These are phyloP conservation scores for Dioscorea alata DNA, from an alignment of 106 monocot species.

Conservation along the genomic window DNA sequence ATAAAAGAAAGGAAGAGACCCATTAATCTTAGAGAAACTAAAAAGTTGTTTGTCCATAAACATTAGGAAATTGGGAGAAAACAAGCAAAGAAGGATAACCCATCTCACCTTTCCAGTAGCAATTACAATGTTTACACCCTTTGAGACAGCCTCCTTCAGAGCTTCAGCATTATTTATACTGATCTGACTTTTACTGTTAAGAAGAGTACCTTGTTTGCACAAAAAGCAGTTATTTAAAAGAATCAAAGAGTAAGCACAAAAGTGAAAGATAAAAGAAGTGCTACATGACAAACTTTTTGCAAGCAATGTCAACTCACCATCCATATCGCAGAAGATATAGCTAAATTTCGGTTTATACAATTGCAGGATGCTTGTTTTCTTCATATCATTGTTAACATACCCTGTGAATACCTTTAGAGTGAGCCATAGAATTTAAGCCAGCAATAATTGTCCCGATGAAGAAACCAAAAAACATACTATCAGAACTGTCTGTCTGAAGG, in stretches of 20 bases:
- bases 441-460: background rate
- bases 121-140: slow-evolving; percentile 77
- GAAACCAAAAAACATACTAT: slow-evolving; percentile 35
- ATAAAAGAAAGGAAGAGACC: too few relatives aligned
- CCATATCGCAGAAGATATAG: slow-evolving; percentile 97
- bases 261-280: background rate
- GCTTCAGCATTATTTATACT: slow-evolving; percentile 63
- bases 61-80: background rate
- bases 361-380: slow-evolving; percentile 40
- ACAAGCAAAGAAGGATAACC: background rate
- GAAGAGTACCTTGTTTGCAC: slow-evolving; percentile 67
- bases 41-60: too few relatives aligned
- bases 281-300: background rate
- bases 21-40: too few relatives aligned
- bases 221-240: background rate
- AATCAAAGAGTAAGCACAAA: background rate
- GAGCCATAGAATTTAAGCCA: slow-evolving; percentile 11
- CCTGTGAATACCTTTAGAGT: slow-evolving; percentile 57
- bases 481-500: slow-evolving; percentile 19
- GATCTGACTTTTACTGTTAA: slow-evolving; percentile 88
- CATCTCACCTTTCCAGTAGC: slow-evolving; percentile 90
- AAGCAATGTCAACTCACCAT: slow-evolving; percentile 47
- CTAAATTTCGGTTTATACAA: slow-evolving; percentile 72
- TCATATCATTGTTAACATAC: slow-evolving; percentile 21
- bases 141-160: slow-evolving; percentile 74